Percentiles rank a stretch among this genome's conserved stretches.
Conservation (phyloP, 257 asterid genomes). For the Nicotiana attenuata region DNA sequence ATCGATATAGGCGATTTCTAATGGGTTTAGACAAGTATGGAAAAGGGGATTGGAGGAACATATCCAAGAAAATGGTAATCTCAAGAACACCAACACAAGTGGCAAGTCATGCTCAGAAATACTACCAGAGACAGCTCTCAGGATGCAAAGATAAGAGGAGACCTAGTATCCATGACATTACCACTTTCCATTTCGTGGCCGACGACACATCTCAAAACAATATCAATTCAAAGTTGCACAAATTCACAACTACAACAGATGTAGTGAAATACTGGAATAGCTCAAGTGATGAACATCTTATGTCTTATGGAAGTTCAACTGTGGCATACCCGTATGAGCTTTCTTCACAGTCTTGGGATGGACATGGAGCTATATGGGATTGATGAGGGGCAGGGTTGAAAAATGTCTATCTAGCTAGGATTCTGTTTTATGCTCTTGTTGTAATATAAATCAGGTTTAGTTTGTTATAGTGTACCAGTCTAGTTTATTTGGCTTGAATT, state of each 20-base stretch:
- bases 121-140: slow-evolving; percentile 59
- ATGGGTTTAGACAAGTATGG: slow-evolving; percentile 67
- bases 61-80: slow-evolving; percentile 58
- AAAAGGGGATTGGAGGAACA: slow-evolving; percentile 84
- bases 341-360: not conserved
- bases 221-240: slow-evolving; percentile 26
- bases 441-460: not conserved
- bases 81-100: slow-evolving; percentile 84
- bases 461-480: not conserved
- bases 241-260: not conserved
- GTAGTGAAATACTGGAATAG: slow-evolving; percentile 4
- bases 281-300: slow-evolving; percentile 30
- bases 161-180: slow-evolving; percentile 84
- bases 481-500: not conserved
- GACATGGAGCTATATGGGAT: not conserved
- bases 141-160: slow-evolving; percentile 67
- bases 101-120: slow-evolving; percentile 93
- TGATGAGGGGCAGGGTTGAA: not conserved
- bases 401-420: not conserved
- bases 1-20: slow-evolving; percentile 47
- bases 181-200: slow-evolving; percentile 32
- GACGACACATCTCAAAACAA: slow-evolving; percentile 14
- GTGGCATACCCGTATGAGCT: not conserved
- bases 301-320: slow-evolving; percentile 2
- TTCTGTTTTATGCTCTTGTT: not conserved